Percentiles rank a stretch among this genome's conserved stretches.
phyloP scores from a whole-genome alignment of 306 rosid genomes.

The Castanospermum australe region DNA sequence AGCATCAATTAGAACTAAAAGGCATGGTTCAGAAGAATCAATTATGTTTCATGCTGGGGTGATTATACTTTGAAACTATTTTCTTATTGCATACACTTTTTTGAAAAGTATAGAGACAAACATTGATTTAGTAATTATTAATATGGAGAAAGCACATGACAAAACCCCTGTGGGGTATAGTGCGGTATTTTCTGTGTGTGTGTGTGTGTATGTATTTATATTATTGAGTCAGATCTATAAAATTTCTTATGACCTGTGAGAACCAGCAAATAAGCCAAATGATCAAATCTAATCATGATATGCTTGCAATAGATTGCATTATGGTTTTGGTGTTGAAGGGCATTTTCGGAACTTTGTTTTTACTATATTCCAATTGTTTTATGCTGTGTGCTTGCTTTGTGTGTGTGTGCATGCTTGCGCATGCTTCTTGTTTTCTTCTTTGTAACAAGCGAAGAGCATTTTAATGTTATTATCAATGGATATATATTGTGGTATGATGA shows the following conservation, averaged over 20 bases:
- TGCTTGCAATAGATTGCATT: background rate
- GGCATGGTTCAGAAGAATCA: background rate
- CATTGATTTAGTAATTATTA: too few relatives aligned
- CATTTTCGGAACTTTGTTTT: background rate
- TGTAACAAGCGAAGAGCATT: background rate
- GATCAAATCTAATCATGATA: background rate
- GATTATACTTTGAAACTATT: background rate
- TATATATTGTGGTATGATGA: background rate
- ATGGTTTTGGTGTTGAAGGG: background rate
- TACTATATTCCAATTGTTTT: background rate
- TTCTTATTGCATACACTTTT: background rate
- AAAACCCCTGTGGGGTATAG: background rate
- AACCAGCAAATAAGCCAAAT: background rate
- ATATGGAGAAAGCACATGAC: background rate
- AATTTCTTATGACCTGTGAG: background rate
- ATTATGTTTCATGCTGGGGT: background rate
- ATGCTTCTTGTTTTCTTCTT: slow-evolving; percentile 18
- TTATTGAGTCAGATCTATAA: background rate
- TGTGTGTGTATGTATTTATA: too few relatives aligned
- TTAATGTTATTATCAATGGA: background rate
- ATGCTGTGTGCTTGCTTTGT: slow-evolving; percentile 14
- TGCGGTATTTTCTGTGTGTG: background rate
- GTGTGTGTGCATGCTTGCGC: background rate
- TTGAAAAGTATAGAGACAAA: background rate
- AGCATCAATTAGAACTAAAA: background rate